Base-by-base conservation (phyloP, 1,284 basidiomycete genomes). In the Ustilago tritici region DNA sequence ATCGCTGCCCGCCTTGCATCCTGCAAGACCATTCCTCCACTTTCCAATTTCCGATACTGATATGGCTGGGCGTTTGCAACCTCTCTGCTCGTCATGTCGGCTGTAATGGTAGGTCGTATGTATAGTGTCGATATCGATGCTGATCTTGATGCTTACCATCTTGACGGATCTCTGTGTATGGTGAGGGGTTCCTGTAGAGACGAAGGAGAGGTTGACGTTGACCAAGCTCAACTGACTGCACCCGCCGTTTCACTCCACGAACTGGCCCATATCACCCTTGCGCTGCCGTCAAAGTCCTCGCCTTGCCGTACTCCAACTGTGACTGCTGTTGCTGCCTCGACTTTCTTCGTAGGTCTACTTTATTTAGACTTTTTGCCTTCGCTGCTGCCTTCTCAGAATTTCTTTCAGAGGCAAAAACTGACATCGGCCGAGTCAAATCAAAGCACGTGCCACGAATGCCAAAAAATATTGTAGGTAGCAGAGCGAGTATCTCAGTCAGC, bases 141-240 rank as follows among this genome's bases (percentile, higher is more conserved):
- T 47, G 55, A 8, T 66, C 50, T 28, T 74, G 61, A 74, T 75
- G 69, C 76, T 78, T 75, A 78, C 76, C 76, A 78, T 78, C 72
- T 78, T 78, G 76, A 76, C 64, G 73, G 76, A 78, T 78, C 68
- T 75, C 55, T 75, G 61, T 73, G 41, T 76, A 38, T 68, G 61
- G 65, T 71, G 74, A 76, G 74, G 74, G 47, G 73, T 76, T 70
- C 73, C 69, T 71, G 62, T 62, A 71, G 69, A 54, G 63, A 40
- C 61, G 59, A 69, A 69, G 74, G 60, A 68, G 62, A 59, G 60
- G 41, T 50, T 56, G 62, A 71, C 62, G 62, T 64, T 40, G 69
- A 71, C 65, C n/a, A 49, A 68, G 63, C 65, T 49, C 57, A 61
- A 47, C 58, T 59, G 36, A 61, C 62, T 62, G 43, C 8, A 32